phyloP scores from a whole-genome alignment of 345 rosid genomes.

The Heritiera littoralis region DNA sequence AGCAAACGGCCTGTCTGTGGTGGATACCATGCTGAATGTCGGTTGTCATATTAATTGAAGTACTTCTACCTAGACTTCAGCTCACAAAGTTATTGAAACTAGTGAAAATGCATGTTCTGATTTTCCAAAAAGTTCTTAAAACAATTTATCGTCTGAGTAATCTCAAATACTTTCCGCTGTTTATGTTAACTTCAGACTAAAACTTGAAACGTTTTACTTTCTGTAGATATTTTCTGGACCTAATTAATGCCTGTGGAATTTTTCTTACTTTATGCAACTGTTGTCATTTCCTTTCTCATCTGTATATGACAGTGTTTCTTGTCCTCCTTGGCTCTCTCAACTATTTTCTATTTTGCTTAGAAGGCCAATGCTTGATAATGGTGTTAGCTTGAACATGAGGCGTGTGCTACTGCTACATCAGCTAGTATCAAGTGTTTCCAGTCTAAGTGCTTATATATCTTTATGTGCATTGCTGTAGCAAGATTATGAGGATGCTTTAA shows the following conservation, averaged over 20 bases:
- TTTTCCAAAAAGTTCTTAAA: not conserved
- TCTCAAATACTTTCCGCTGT: not conserved
- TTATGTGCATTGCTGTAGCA: conserved; percentile 36
- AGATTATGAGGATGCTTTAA: conserved; percentile 52
- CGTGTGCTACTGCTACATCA: not conserved
- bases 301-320: not conserved
- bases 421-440: not conserved
- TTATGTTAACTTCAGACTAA: not conserved
- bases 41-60: conserved; percentile 1
- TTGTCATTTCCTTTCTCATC: not conserved
- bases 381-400: not conserved
- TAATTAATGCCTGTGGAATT: not conserved
- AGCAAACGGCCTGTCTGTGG: too few species aligned
- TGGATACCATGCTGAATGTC: not conserved
- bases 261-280: not conserved
- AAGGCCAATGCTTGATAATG: not conserved
- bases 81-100: conserved; percentile 8
- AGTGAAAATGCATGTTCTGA: not conserved
- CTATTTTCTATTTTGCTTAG: not conserved
- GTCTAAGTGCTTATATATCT: conserved; percentile 16
- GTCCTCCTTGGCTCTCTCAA: not conserved
- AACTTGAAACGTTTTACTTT: not conserved
- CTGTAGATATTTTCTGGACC: not conserved
- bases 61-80: not conserved
- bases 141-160: not conserved